Base-by-base conservation (phyloP, 108 stramenopile genomes). In the Cyclotella baltica region DNA sequence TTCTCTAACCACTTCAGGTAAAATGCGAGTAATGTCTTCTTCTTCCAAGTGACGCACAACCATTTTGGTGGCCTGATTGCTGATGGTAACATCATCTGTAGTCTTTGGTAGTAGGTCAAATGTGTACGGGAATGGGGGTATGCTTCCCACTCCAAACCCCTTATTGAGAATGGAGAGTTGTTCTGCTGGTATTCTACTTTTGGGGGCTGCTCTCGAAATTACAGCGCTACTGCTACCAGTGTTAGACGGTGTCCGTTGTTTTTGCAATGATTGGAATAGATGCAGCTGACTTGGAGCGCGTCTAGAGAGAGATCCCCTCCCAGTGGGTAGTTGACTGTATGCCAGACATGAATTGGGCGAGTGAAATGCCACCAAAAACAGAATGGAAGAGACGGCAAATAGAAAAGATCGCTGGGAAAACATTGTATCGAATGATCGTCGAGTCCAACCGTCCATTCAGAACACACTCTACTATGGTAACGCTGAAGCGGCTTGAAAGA, bases 41-140 rank as follows among this genome's bases (percentile, higher is more conserved):
- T 64, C 73, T 62, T 80, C 80, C 23, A 80, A 51, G 37, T 80
- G 80, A n/a, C 73, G 80, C 57, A 75, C 55, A 0, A 81, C 38
- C 28, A 75, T 48, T 65, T 33, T 70, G 40, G 48, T 62, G 23
- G 67, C 53, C 31, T 55, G 62, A 20, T 22, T 47, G 22, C 27
- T 37, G 27, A 31, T 37, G 19, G 20, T 43, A 47, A 29, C 35
- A 31, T 23, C 33, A 33, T 29, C 52, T 29, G 20, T 46, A 28
- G 28, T 50, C 0, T 37, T 6, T 16, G 72, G 58, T 19, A 48
- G 22, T 48, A 73, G 52, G 34, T 80, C 67, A 48, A 80, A 67
- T 22, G 52, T 20, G 51, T 74, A 80, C 18, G 80, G 80, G 51
- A 70, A 63, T 23, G 53, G 80, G 13, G 71, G 70, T 22, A 25